Evolutionary conservation across 805 yeast species (phyloP).

Genomic region (Cyberlindnera galapagoensis): DNA sequence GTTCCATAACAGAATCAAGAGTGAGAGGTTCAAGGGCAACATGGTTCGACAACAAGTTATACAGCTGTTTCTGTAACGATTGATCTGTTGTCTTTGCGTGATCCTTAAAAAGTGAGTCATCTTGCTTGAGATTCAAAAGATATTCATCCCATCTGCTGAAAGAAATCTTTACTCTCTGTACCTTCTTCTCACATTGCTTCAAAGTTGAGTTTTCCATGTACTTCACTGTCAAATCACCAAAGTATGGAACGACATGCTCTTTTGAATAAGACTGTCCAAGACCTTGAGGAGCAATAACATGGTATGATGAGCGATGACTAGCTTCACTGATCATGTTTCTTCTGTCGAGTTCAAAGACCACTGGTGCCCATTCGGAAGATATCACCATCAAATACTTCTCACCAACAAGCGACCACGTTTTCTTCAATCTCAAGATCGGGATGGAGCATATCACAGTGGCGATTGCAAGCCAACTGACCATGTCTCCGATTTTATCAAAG

Average conservation of each 20-base stretch:
- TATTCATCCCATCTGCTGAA: slow-evolving; percentile 82
- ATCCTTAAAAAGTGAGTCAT: slow-evolving; percentile 24
- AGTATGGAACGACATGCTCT: slow-evolving; percentile 77
- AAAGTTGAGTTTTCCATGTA: slow-evolving; percentile 31
- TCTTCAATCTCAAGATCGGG: slow-evolving; percentile 67
- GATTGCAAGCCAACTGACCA: slow-evolving; percentile 91
- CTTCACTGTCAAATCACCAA: slow-evolving; percentile 72
- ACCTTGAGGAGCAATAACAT: slow-evolving; percentile 82
- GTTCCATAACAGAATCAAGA: slow-evolving; percentile 50
- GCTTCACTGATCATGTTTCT: slow-evolving; percentile 55
- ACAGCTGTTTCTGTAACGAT: slow-evolving; percentile 33
- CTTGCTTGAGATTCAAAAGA: slow-evolving; percentile 41
- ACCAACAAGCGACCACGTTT: slow-evolving; percentile 71
- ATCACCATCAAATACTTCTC: slow-evolving; percentile 51
- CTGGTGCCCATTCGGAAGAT: slow-evolving; percentile 86
- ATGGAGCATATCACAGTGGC: slow-evolving; percentile 77
- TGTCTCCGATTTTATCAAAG: slow-evolving; percentile 78
- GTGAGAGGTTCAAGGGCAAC: slow-evolving; percentile 35
- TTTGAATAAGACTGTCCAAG: slow-evolving; percentile 73
- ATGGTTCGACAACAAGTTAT: slow-evolving; percentile 41
- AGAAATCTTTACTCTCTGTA: slow-evolving; percentile 63
- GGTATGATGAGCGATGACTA: slow-evolving; percentile 53
- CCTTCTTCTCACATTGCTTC: slow-evolving; percentile 54
- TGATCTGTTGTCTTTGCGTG: slow-evolving; percentile 20
- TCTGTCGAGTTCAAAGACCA: slow-evolving; percentile 80